Evolutionary conservation across 257 asterid genomes (phyloP).

Genomic region (Nicotiana knightiana): DNA sequence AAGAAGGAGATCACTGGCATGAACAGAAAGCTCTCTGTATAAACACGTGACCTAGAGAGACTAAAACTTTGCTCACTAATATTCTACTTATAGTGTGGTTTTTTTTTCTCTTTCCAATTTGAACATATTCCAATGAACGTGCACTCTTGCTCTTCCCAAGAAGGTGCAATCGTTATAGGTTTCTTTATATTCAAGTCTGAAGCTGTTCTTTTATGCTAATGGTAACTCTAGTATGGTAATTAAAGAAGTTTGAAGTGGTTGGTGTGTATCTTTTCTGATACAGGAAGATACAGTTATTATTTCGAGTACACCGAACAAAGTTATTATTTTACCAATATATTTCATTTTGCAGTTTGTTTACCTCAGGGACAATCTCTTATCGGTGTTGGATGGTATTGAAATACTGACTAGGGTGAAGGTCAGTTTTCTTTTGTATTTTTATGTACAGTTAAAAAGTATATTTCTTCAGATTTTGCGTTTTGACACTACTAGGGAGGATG

Average conservation of each 20-base stretch:
- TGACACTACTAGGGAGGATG: not conserved
- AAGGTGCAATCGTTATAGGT: not conserved
- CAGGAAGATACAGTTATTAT: not conserved
- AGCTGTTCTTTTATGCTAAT: not conserved
- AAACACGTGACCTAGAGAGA: not conserved
- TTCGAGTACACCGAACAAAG: not conserved
- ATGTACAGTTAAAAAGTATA: not conserved
- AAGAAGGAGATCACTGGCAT: not conserved
- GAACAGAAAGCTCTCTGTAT: no score
- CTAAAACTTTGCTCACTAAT: not conserved
- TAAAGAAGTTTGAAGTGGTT: no score
- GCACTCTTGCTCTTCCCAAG: not conserved
- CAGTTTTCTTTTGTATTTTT: constrained; percentile 12
- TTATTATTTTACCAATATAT: not conserved
- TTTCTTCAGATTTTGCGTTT: not conserved
- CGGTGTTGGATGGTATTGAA: constrained; percentile 91
- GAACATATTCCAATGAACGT: no score
- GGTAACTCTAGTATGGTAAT: not conserved
- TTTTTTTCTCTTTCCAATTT: no score
- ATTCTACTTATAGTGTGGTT: no score
- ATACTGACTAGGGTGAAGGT: constrained; percentile 92
- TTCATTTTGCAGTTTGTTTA: constrained; percentile 75
- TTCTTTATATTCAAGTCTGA: not conserved
- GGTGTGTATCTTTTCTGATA: not conserved
- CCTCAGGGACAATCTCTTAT: constrained; percentile 91